Base-by-base conservation (phyloP, 768 basidiomycete genomes). In the Chalciporus chontae region DNA sequence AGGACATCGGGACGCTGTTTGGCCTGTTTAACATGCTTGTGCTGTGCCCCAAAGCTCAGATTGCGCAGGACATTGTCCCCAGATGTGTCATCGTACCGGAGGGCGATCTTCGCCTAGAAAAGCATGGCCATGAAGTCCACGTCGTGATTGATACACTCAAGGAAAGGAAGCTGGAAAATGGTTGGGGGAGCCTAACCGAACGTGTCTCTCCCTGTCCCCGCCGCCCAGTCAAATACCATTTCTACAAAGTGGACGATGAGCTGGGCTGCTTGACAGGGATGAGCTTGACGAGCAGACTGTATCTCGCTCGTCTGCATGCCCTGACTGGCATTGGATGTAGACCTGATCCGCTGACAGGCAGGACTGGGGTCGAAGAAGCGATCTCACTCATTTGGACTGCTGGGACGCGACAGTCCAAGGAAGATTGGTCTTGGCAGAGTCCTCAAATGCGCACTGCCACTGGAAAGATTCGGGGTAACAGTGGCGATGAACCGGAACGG, bases 301-400 rank as follows among this genome's bases (percentile, higher is more conserved):
- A 63, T 54, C 66, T 59, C 47, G 60, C 66, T 3, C 73, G 73
- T 41, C 64, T 78, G 11, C 77, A 78, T 45, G 71, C 72, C 13
- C 47, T 74, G n/a, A 75, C 69, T 0, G 69, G 70, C 37, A 65
- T 69, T 43, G 38, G 46, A 15, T 64, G 64, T 23, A 62, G 73
- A 14, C 64, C 67, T 1, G 77, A 78, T 52, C 74, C 75, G 1
- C 58, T 78, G 39, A 73, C 69, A 0, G 47, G 50, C 8, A 67
- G 69, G 10, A 73, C 72, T 0, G 77, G 77, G 11, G 65, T 68
- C 2, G 67, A 72, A 40, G 66, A 76, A 45, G 74, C 75, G 1
- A 57, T 77, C 18, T 48, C 56, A 31, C 62, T 69, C 42, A 54
- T 77, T 40, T 44, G 45, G 18, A 71, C 71, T 1, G 69, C 74